Evolutionary conservation across 106 monocot genomes (phyloP).

Genomic region (Platanthera zijinensis): DNA sequence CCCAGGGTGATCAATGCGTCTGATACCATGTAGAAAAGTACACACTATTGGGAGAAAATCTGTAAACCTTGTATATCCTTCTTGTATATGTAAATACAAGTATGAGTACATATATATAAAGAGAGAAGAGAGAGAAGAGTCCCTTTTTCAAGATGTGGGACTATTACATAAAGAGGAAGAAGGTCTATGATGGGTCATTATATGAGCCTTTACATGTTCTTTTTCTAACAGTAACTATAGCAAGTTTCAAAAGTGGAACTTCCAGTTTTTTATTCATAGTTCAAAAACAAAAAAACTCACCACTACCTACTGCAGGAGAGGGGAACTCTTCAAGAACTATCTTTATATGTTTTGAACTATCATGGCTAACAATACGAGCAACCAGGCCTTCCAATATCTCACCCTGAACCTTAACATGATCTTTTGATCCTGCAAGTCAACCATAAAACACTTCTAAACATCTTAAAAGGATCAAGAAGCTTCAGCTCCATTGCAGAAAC

Average conservation of each 20-base stretch:
- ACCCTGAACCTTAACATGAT: constrained; percentile 88
- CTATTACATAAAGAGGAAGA: too few species aligned
- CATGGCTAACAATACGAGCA: constrained; percentile 76
- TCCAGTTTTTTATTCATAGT: not conserved
- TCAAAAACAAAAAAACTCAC: constrained; percentile 30
- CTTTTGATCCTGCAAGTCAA: constrained; percentile 61
- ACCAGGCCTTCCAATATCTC: constrained; percentile 97
- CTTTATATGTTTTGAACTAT: constrained; percentile 75
- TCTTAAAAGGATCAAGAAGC: not conserved
- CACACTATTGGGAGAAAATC: too few species aligned
- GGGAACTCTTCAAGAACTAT: constrained; percentile 60
- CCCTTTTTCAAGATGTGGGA: too few species aligned
- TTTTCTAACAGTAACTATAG: not conserved
- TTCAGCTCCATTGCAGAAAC: not conserved
- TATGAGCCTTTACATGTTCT: too few species aligned
- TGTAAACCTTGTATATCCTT: too few species aligned
- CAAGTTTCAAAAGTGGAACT: not conserved
- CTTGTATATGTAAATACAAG: too few species aligned
- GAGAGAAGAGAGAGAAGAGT: too few species aligned
- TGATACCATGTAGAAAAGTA: too few species aligned
- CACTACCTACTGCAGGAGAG: constrained; percentile 37
- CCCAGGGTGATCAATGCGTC: too few species aligned
- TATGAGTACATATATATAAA: too few species aligned
- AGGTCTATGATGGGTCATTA: too few species aligned
- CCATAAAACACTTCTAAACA: constrained; percentile 2